A percentile compares a stretch with the other conserved stretches of the same genome.
phyloP scores from a whole-genome alignment of 805 yeast genomes.

The Starmerella bombicola region DNA sequence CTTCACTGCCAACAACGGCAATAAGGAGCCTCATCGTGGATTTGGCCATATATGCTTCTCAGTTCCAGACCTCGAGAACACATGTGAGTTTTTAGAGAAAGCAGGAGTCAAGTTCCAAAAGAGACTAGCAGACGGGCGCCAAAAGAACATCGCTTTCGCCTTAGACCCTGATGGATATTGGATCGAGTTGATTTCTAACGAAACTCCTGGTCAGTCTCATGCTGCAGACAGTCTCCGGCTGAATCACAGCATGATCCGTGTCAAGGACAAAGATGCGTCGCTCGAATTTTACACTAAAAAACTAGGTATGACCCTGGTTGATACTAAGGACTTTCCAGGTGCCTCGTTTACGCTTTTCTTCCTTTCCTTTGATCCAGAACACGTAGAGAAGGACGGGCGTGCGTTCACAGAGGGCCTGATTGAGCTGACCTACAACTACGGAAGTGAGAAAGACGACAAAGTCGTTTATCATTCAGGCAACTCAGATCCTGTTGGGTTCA shows the following conservation, averaged over 20 bases:
- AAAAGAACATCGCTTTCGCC: slow-evolving; percentile 83
- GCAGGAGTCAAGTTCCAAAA: slow-evolving; percentile 69
- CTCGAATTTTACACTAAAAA: slow-evolving; percentile 66
- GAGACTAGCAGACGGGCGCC: slow-evolving; percentile 79
- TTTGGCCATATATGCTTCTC: slow-evolving; percentile 89
- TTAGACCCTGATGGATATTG: slow-evolving; percentile 95
- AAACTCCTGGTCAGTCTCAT: slow-evolving; percentile 19
- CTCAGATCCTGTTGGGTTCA: slow-evolving; percentile 67
- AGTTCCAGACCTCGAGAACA: slow-evolving; percentile 59
- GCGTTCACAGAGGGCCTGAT: slow-evolving; percentile 50
- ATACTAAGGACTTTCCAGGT: slow-evolving; percentile 42
- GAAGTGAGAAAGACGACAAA: slow-evolving; percentile 67
- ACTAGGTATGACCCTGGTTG: slow-evolving; percentile 66
- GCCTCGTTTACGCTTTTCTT: slow-evolving; percentile 83
- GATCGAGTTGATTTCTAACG: slow-evolving; percentile 66
- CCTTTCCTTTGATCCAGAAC: slow-evolving; percentile 49
- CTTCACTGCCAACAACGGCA: slow-evolving; percentile 64
- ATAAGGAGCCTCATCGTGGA: slow-evolving; percentile 72
- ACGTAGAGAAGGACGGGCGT: slow-evolving; percentile 33
- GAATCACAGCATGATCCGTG: slow-evolving; percentile 88
- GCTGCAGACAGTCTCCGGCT: slow-evolving; percentile 36
- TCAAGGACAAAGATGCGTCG: slow-evolving; percentile 68
- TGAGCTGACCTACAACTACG: slow-evolving; percentile 93
- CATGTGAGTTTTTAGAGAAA: slow-evolving; percentile 46
- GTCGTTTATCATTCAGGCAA: slow-evolving; percentile 80